Evolutionary conservation across 441 rosid species (phyloP), one percentile per base, ranked within the genome.

Genomic region (Erodium chrysanthum): DNA sequence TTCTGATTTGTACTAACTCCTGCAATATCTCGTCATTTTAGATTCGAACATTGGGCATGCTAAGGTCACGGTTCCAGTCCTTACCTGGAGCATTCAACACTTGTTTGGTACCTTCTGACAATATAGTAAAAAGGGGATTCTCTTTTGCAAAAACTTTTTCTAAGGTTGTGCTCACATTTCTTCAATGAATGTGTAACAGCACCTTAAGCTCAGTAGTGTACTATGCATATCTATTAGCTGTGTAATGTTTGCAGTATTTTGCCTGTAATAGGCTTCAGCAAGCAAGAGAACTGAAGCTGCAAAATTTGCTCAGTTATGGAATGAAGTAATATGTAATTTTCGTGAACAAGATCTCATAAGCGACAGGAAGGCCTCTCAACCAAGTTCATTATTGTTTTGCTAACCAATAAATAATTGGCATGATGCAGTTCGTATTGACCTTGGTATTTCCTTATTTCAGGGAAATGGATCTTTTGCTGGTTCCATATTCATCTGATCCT

Each of bases 261-360:
- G n/a, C n/a, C 52, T 80, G 40, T 64, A 64, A 63, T 73, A 95
- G 99, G 98, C 85, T 77, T 79, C 97, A 20, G 92, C 97, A 68
- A 86, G 88, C 80, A 87, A 80, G 81, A 88, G 98, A 87, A 92
- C 88, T 75, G 98, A 95, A 86, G 99, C 99, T 68, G 98, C 99
- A 37, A 95, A 89, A 83, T 92, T 95, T 80, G 88, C 97, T 70
- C 98, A 95, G 83, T 79, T 95, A 59, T 95, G 98, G 99, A 95
- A 95, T 85, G 99, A 95, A 88, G 87, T 95, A 12, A 90, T 95
- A 67, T 85, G 88, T 71, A 77, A 92, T 78, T 95, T 92, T 82
- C 99, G 99, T 5, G 99, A 92, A 83, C 98, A 95, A 84, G 99
- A 95, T 85, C 86, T 95, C 71, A 87, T 92, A 70, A 95, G 96